phyloP scores from a whole-genome alignment of 208 protist species.

The Leishmania major region DNA sequence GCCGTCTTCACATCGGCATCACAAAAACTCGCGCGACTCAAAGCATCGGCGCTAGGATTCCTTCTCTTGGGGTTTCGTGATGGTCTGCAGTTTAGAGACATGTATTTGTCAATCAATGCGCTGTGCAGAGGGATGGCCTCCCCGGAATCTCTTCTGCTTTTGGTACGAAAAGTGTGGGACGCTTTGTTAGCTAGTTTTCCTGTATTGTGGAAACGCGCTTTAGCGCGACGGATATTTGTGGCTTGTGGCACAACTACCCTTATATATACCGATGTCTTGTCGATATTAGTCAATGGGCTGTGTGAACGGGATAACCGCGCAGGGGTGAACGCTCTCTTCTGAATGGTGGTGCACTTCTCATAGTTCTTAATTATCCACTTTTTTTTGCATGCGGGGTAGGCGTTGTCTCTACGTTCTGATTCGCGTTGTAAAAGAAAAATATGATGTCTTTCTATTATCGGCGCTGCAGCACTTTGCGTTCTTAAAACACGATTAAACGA shows the following conservation, averaged over 20 bases:
- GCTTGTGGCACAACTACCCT: not conserved
- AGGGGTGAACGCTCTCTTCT: not conserved
- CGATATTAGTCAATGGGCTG: not conserved
- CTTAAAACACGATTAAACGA: conserved; percentile 1
- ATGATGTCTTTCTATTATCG: not conserved
- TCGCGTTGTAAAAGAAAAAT: not conserved
- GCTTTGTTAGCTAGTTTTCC: not conserved
- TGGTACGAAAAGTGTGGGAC: not conserved
- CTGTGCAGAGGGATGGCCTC: not conserved
- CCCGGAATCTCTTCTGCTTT: not conserved
- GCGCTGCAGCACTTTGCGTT: conserved; percentile 20
- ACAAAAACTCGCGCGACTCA: conserved; percentile 19
- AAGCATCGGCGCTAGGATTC: conserved; percentile 14
- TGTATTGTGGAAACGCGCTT: not conserved
- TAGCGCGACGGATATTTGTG: not conserved
- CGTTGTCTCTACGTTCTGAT: not conserved
- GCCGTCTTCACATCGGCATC: conserved; percentile 8
- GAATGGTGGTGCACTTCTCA: not conserved
- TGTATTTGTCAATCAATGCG: not conserved
- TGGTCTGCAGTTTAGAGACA: conserved; percentile 2
- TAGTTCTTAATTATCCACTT: not conserved
- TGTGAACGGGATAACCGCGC: not conserved
- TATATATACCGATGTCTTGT: not conserved
- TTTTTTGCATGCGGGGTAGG: not conserved
- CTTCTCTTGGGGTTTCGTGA: conserved; percentile 13